phyloP scores from a whole-genome alignment of 306 rosid genomes.

The Acacia crassicarpa region DNA sequence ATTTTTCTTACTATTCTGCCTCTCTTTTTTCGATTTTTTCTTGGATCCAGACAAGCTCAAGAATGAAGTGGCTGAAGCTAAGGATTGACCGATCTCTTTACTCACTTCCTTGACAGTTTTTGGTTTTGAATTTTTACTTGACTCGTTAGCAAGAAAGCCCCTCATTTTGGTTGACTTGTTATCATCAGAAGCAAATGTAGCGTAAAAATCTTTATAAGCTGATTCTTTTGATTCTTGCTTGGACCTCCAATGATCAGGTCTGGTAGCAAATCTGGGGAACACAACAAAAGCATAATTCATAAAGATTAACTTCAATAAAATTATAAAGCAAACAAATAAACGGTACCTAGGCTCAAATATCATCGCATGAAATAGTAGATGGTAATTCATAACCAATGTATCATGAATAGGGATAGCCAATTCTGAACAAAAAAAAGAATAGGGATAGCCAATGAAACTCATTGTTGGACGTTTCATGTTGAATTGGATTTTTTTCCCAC shows the following conservation, averaged over 20 bases:
- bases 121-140: conserved; percentile 42
- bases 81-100: conserved; percentile 61
- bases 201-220: conserved; percentile 61
- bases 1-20: conserved; percentile 36
- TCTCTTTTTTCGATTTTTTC: conserved; percentile 46
- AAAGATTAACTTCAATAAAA: conserved; percentile 4
- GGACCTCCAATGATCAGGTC: conserved; percentile 91
- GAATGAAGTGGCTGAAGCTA: conserved; percentile 59
- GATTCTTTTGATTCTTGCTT: conserved; percentile 79
- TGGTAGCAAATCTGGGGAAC: conserved; percentile 61
- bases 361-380: not conserved
- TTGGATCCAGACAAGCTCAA: conserved; percentile 55
- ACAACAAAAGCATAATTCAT: conserved; percentile 25
- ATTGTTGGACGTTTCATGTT: not conserved
- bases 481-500: not conserved
- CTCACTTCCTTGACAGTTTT: conserved; percentile 58
- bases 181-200: conserved; percentile 67
- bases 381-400: conserved; percentile 7
- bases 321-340: conserved; percentile 17
- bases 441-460: not conserved
- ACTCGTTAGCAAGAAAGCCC: conserved; percentile 51
- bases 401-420: not conserved
- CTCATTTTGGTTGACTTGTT: conserved; percentile 43
- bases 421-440: no score
- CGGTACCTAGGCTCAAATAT: conserved; percentile 15